Evolutionary conservation across 2,329 filamentous ascomycete species (phyloP).

Genomic region (Emmonsia crescens): DNA sequence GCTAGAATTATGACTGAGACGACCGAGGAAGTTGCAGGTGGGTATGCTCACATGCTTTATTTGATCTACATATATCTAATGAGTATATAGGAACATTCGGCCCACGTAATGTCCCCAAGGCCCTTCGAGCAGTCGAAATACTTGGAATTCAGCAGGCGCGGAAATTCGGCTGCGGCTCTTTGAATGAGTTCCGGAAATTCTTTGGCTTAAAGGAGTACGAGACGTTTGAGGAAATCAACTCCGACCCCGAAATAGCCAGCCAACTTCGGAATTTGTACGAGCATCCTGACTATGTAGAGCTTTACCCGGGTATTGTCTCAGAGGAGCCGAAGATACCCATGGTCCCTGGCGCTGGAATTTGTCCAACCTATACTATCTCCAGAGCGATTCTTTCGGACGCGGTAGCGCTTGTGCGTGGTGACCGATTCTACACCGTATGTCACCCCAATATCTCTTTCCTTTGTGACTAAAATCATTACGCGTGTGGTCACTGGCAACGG

Average conservation of each 20-base stretch:
- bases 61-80: neutral
- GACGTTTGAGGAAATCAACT: slow-evolving; percentile 49
- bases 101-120: slow-evolving; percentile 58
- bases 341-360: slow-evolving; percentile 28
- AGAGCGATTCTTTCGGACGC: slow-evolving; percentile 34
- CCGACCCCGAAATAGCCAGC: slow-evolving; percentile 45
- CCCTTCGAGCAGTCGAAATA: slow-evolving; percentile 65
- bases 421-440: slow-evolving; percentile 30
- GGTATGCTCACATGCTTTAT: slow-evolving; percentile 26
- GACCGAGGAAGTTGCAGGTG: slow-evolving; percentile 60
- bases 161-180: slow-evolving; percentile 45
- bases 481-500: neutral
- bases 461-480: neutral
- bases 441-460: neutral
- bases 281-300: slow-evolving; percentile 55
- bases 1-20: slow-evolving; percentile 53
- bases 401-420: slow-evolving; percentile 32
- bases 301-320: slow-evolving; percentile 55
- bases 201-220: slow-evolving; percentile 49
- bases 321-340: slow-evolving; percentile 30
- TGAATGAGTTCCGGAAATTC: slow-evolving; percentile 51
- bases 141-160: slow-evolving; percentile 67
- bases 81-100: slow-evolving; percentile 36
- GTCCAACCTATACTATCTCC: slow-evolving; percentile 30
- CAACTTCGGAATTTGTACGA: slow-evolving; percentile 50